A percentile compares a stretch with the other conserved stretches of the same genome.
phyloP scores from a whole-genome alignment of 805 yeast species.

The Blastobotrys attinorum region DNA sequence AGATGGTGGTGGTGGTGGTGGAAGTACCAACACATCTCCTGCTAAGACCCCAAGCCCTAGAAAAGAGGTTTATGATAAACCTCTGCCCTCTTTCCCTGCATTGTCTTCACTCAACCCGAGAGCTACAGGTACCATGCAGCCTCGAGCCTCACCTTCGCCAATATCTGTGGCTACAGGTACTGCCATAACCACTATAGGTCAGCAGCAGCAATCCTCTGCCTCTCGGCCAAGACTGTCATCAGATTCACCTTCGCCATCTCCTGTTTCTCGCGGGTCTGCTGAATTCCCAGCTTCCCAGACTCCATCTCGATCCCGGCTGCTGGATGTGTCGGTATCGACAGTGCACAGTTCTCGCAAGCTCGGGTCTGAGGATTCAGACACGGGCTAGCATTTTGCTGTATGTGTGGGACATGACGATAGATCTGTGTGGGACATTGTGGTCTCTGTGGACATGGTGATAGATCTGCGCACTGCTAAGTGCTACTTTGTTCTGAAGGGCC shows the following conservation, averaged over 20 bases:
- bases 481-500: no score
- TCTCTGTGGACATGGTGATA: no score
- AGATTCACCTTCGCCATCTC: neutral
- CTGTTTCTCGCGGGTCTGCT: neutral
- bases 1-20: neutral
- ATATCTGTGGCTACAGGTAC: neutral
- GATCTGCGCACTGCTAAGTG: no score
- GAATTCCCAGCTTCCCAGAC: neutral
- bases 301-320: constrained; percentile 15
- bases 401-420: no score
- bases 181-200: no score
- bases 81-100: neutral
- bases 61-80: neutral
- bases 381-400: no score
- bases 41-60: neutral
- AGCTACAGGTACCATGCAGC: neutral
- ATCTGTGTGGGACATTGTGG: no score
- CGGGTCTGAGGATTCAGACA: no score
- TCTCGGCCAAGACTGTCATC: neutral
- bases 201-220: no score
- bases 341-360: constrained; percentile 7
- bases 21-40: neutral
- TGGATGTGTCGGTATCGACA: constrained; percentile 18
- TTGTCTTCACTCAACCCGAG: no score
- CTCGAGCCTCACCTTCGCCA: neutral